phyloP scores from a whole-genome alignment of 257 asterid species.

The Plantago ovata region DNA sequence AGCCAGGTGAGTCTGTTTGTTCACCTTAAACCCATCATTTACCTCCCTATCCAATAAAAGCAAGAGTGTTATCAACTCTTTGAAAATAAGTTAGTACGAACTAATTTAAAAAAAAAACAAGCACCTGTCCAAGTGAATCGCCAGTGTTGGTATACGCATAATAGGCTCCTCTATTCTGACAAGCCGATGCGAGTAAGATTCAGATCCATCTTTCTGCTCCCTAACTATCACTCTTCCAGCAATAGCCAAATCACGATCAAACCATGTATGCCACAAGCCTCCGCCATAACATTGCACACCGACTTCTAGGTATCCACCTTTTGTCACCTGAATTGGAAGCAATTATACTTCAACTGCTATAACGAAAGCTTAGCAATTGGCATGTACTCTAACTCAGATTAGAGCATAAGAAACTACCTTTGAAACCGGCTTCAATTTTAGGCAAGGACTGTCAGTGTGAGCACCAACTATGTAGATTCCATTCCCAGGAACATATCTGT shows the following conservation, averaged over 20 bases:
- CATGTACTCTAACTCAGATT: neutral
- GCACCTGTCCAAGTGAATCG: slow-evolving; percentile 95
- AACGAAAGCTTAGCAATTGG: neutral
- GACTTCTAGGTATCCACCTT: slow-evolving; percentile 89
- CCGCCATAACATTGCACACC: slow-evolving; percentile 96
- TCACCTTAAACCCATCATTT: slow-evolving; percentile 86
- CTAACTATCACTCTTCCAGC: slow-evolving; percentile 83
- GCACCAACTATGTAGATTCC: slow-evolving; percentile 88
- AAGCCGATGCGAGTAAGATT: slow-evolving; percentile 60
- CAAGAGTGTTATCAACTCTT: slow-evolving; percentile 6
- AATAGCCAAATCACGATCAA: slow-evolving; percentile 86
- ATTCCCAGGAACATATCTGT: slow-evolving; percentile 80
- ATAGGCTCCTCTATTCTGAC: slow-evolving; percentile 79
- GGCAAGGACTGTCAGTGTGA: slow-evolving; percentile 94
- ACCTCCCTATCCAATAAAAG: slow-evolving; percentile 57
- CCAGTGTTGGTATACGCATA: slow-evolving; percentile 93
- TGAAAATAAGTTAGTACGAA: slow-evolving; percentile 1
- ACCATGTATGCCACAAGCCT: slow-evolving; percentile 99
- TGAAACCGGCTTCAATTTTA: slow-evolving; percentile 76
- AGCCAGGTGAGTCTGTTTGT: slow-evolving; percentile 76
- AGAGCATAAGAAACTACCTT: slow-evolving; percentile 43
- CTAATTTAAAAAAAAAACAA: slow-evolving; percentile 4
- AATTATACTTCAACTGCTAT: neutral
- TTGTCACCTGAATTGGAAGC: slow-evolving; percentile 50
- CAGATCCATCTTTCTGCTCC: slow-evolving; percentile 56